Conservation (phyloP, 768 basidiomycete species). For the Lentinula sp. region DNA sequence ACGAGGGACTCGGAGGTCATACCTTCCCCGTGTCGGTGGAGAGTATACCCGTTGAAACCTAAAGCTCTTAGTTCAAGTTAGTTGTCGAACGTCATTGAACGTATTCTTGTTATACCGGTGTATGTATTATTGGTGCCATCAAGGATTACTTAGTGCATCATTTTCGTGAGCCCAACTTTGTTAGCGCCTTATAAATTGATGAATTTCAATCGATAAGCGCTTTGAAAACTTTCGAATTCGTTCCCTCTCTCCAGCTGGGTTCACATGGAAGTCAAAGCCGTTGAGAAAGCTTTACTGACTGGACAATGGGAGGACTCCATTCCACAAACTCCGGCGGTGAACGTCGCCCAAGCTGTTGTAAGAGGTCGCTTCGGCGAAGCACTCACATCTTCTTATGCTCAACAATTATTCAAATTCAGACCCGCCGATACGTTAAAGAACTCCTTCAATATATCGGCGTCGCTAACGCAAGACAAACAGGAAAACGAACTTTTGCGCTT, state of each 20-base stretch:
- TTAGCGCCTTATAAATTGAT: neutral
- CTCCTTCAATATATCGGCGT: slow-evolving; percentile 24
- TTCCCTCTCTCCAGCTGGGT: neutral
- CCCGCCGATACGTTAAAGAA: slow-evolving; percentile 28
- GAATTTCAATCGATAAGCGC: slow-evolving; percentile 2
- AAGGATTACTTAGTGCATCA: too few relatives aligned
- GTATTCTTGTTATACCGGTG: too few relatives aligned
- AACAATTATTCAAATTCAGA: slow-evolving; percentile 28
- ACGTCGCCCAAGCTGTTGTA: slow-evolving; percentile 49
- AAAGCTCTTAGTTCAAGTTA: slow-evolving; percentile 19
- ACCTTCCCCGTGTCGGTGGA: neutral
- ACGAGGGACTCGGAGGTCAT: slow-evolving; percentile 28
- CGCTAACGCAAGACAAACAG: slow-evolving; percentile 20
- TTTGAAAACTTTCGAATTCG: slow-evolving; percentile 10
- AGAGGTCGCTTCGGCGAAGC: slow-evolving; percentile 53
- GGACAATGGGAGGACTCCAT: slow-evolving; percentile 34
- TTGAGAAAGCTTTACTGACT: slow-evolving; percentile 55
- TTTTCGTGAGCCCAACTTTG: too few relatives aligned
- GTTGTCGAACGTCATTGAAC: too few relatives aligned
- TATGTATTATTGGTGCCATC: too few relatives aligned
- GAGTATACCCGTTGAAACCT: slow-evolving; percentile 54
- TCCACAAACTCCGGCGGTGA: slow-evolving; percentile 13
- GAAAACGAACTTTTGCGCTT: slow-evolving; percentile 55
- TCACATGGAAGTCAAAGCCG: slow-evolving; percentile 14
- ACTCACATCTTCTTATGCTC: slow-evolving; percentile 39